These are phyloP conservation scores for Brasenia schreberi DNA, from an alignment of 164 flowering plant genomes.

Conservation along the genomic window DNA sequence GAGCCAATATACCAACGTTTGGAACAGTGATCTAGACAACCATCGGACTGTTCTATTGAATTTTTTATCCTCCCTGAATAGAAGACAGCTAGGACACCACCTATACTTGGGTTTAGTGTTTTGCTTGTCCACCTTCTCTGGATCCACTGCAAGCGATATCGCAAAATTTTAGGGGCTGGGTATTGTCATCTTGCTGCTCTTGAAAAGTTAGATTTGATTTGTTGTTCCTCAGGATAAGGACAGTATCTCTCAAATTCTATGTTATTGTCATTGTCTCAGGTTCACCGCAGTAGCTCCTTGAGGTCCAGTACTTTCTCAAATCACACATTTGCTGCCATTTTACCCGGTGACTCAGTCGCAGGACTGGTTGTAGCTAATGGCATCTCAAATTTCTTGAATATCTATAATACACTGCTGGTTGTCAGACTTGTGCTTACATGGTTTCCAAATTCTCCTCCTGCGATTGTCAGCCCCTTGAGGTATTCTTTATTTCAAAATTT, in stretches of 20 bases:
- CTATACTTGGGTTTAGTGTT: no score
- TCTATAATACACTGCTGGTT: constrained; percentile 72
- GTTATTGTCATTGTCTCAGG: constrained; percentile 15
- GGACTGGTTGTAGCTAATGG: constrained; percentile 85
- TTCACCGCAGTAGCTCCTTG: constrained; percentile 23
- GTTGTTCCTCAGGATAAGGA: neutral
- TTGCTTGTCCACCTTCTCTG: no score
- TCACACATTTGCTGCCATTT: constrained; percentile 76
- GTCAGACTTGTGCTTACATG: constrained; percentile 91
- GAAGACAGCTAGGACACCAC: no score
- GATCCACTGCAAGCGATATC: no score
- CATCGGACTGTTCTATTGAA: no score
- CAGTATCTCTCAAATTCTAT: neutral
- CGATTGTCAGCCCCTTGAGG: constrained; percentile 92
- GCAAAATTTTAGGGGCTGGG: no score
- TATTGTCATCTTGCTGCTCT: neutral
- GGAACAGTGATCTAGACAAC: no score
- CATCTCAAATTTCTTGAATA: constrained; percentile 61
- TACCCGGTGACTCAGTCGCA: constrained; percentile 93
- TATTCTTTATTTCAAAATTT: constrained; percentile 8
- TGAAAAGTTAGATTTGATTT: neutral
- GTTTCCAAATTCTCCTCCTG: constrained; percentile 93
- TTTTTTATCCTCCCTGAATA: no score
- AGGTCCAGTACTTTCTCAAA: constrained; percentile 18
- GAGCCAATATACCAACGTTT: no score